Percentiles rank a stretch among this genome's conserved stretches.
phyloP scores from a whole-genome alignment of 2,329 filamentous ascomycete genomes.

The Cordyceps cicadae region DNA sequence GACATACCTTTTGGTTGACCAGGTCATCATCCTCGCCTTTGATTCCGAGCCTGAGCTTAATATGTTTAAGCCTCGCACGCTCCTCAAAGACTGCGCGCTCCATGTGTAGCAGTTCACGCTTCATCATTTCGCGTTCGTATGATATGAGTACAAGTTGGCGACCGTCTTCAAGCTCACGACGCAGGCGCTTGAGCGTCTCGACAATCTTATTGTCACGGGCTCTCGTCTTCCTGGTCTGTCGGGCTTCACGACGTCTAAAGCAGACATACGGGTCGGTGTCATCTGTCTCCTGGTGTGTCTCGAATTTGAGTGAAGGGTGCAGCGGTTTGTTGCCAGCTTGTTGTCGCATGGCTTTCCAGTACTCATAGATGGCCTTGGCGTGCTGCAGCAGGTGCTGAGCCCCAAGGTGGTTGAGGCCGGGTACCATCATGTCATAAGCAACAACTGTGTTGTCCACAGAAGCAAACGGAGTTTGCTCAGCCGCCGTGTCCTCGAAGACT shows the following conservation, averaged over 20 bases:
- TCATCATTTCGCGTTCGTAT: slow-evolving; percentile 69
- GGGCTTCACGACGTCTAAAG: slow-evolving; percentile 89
- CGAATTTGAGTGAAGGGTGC: slow-evolving; percentile 78
- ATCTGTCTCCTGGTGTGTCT: slow-evolving; percentile 88
- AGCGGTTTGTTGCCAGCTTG: slow-evolving; percentile 61
- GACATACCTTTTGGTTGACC: slow-evolving; percentile 80
- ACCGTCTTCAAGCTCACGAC: slow-evolving; percentile 83
- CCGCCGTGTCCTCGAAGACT: slow-evolving; percentile 83
- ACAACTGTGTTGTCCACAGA: slow-evolving; percentile 83
- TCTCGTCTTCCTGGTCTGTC: slow-evolving; percentile 89
- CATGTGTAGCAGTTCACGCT: slow-evolving; percentile 65
- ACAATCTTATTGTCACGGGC: slow-evolving; percentile 88
- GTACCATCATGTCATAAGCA: slow-evolving; percentile 66
- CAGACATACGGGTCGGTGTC: slow-evolving; percentile 97
- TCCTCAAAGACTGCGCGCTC: slow-evolving; percentile 78
- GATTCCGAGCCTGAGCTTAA: slow-evolving; percentile 81
- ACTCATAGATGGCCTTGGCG: slow-evolving; percentile 75
- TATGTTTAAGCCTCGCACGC: slow-evolving; percentile 71
- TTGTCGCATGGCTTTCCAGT: slow-evolving; percentile 72
- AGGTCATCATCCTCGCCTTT: slow-evolving; percentile 90
- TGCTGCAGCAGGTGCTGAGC: slow-evolving; percentile 43
- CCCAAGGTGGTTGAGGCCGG: slow-evolving; percentile 49
- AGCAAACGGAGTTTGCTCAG: slow-evolving; percentile 78
- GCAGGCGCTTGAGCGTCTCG: slow-evolving; percentile 86
- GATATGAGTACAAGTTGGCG: slow-evolving; percentile 71